These are phyloP conservation scores for Citrus hindsii DNA, from an alignment of 345 rosid genomes.

Conservation along the genomic window DNA sequence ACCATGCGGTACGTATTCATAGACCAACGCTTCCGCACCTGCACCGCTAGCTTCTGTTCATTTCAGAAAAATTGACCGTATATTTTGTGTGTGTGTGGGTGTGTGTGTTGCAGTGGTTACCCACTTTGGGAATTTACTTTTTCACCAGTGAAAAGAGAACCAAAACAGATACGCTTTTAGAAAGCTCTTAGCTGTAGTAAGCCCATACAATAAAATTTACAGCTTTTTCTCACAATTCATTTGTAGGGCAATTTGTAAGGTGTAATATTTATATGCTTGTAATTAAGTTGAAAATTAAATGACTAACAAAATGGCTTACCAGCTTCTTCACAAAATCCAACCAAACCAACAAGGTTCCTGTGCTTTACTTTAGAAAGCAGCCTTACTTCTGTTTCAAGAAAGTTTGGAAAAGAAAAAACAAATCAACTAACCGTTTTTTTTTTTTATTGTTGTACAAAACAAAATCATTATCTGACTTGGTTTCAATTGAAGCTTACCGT, in stretches of 20 bases:
- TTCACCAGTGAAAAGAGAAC: not conserved
- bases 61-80: not conserved
- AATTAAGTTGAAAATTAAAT: not conserved
- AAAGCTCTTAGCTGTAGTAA: not conserved
- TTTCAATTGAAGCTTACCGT: constrained; percentile 33
- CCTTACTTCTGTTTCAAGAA: constrained; percentile 50
- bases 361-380: constrained; percentile 51
- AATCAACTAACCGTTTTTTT: not conserved
- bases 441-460: not conserved
- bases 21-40: constrained; percentile 39
- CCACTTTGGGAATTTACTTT: not conserved
- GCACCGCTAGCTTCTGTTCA: constrained; percentile 37
- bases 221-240: not conserved
- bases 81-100: not conserved
- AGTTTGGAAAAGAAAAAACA: constrained; percentile 4
- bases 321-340: constrained; percentile 60
- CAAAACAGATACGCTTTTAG: not conserved
- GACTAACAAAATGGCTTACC: constrained; percentile 21
- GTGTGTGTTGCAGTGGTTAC: not conserved
- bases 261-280: not conserved
- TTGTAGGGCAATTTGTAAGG: not conserved
- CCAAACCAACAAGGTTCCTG: constrained; percentile 49
- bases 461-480: not conserved
- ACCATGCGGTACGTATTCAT: constrained; percentile 56
- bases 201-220: not conserved